Base-by-base conservation (phyloP, 1,284 basidiomycete species). In the Trametes versicolor region DNA sequence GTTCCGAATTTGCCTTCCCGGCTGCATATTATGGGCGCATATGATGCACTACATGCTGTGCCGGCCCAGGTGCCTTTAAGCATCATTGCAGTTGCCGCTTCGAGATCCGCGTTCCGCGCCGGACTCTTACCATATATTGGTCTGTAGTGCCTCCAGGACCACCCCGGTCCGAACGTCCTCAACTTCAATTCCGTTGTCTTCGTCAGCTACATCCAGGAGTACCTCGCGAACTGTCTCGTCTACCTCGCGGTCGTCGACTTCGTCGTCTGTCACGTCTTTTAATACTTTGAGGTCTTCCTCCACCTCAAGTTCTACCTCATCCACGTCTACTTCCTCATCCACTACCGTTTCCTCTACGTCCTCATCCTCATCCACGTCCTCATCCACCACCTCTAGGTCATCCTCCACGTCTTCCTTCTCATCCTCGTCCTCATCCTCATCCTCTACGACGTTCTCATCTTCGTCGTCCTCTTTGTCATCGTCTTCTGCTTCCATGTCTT, bases 251-350 rank as follows among this genome's bases (percentile, higher is more conserved):
- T n/a, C 55, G 8, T 48, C 45, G 19, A 25, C 47, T 13, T 27
- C 53, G 5, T 74, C 79, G 21, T 80, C 80, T 23, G 13, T 49
- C 29, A 6, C 49, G 23, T 52, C 48, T 10, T 52, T 41, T 15
- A 69, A 36, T 41, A 37, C 60, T n/a, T 54, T 57, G 10, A 0
- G 10, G 1, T 9, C 57, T 8, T 12, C 47, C 19, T 32, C 27
- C 10, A 67, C 72, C 5, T 73, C 73, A 52, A 15, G 49, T 60
- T 41, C 51, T 64, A 41, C 75, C 79, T 21, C 80, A 39, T 48
- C 27, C 32, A 17, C 49, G 25, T 39, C 43, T 49, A 8, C 50
- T 3, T 52, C 62, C 21, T 27, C 36, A 8, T 36, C 55, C 4
- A 17, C 55, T 23, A 7, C 58, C 29, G 29, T 32, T 32, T 74